Evolutionary conservation across 768 basidiomycete species (phyloP).

Genomic region (Pleurotus pulmonarius): DNA sequence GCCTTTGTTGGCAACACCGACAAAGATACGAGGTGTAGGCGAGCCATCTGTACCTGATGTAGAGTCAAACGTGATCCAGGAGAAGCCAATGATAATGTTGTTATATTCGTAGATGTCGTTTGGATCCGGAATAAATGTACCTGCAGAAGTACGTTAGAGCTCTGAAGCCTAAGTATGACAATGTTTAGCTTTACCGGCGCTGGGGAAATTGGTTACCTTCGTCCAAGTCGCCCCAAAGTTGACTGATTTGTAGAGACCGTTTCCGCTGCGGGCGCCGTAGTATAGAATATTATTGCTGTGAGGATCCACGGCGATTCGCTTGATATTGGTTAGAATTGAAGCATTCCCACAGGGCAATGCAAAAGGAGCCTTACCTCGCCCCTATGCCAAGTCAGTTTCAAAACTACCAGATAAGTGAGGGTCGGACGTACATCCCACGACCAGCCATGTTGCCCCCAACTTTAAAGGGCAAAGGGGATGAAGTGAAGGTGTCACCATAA

Average conservation of each 20-base stretch:
- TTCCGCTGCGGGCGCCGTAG: constrained; percentile 61
- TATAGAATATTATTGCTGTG: constrained; percentile 57
- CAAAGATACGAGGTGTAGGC: constrained; percentile 62
- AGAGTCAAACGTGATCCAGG: constrained; percentile 63
- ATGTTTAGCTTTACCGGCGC: constrained; percentile 36
- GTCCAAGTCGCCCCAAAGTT: constrained; percentile 56
- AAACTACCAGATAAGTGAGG: neutral
- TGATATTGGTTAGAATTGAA: neutral
- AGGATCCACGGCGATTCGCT: constrained; percentile 63
- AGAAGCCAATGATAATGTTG: constrained; percentile 37
- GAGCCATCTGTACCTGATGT: constrained; percentile 48
- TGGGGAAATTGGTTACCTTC: constrained; percentile 54
- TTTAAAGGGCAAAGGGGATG: constrained; percentile 56
- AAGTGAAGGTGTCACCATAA: constrained; percentile 49
- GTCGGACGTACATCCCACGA: constrained; percentile 48
- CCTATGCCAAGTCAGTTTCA: constrained; percentile 19
- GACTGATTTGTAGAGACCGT: constrained; percentile 65
- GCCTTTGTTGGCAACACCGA: constrained; percentile 58
- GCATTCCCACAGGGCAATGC: neutral
- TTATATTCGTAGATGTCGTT: constrained; percentile 45
- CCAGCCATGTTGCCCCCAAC: constrained; percentile 69
- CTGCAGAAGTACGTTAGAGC: constrained; percentile 20
- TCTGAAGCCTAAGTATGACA: neutral
- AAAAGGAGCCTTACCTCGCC: constrained; percentile 39
- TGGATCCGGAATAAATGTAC: constrained; percentile 50